Evolutionary conservation across 495 filamentous ascomycete genomes (phyloP).

Genomic region (Hapsidospora chrysogenum): DNA sequence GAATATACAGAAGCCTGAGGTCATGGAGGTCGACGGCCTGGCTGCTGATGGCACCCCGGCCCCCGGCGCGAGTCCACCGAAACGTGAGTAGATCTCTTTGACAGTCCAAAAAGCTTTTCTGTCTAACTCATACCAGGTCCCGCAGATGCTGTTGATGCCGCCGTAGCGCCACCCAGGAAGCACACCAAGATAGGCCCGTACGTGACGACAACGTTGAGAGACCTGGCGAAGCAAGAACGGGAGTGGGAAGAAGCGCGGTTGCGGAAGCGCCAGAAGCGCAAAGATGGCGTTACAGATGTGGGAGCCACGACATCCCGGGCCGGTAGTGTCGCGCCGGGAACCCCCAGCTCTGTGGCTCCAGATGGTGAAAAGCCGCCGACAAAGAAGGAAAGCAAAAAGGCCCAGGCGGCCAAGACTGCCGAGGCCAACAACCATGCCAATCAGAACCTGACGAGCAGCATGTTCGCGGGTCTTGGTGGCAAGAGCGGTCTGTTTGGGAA

Average conservation of each 20-base stretch:
- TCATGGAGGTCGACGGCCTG: conserved; percentile 12
- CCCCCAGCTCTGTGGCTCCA: conserved; percentile 28
- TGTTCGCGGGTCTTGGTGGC: conserved; percentile 30
- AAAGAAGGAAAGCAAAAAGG: conserved; percentile 44
- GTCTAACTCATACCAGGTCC: conserved; percentile 5
- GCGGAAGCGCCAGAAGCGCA: conserved; percentile 28
- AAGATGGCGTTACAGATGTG: conserved; percentile 20
- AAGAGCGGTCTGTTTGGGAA: conserved; percentile 21
- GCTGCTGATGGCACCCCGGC: conserved; percentile 22
- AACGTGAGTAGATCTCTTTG: conserved; percentile 30
- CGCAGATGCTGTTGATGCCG: conserved; percentile 8
- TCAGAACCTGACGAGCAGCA: conserved; percentile 36
- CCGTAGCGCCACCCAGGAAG: conserved; percentile 4
- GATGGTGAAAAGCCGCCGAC: conserved; percentile 30
- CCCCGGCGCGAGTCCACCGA: conserved; percentile 35
- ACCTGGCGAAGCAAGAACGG: conserved; percentile 20
- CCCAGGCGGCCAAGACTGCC: conserved; percentile 29
- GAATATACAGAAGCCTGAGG: conserved; percentile 8
- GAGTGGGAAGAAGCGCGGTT: conserved; percentile 30
- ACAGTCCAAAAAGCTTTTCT: background rate
- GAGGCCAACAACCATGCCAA: conserved; percentile 35
- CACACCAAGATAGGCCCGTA: conserved; percentile 6
- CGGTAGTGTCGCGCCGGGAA: conserved; percentile 16
- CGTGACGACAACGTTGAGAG: conserved; percentile 19
- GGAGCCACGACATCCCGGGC: conserved; percentile 19